A percentile compares a stretch with the other conserved stretches of the same genome.
Evolutionary conservation across 306 rosid genomes (phyloP).

Genomic region (Hippophae rhamnoides): DNA sequence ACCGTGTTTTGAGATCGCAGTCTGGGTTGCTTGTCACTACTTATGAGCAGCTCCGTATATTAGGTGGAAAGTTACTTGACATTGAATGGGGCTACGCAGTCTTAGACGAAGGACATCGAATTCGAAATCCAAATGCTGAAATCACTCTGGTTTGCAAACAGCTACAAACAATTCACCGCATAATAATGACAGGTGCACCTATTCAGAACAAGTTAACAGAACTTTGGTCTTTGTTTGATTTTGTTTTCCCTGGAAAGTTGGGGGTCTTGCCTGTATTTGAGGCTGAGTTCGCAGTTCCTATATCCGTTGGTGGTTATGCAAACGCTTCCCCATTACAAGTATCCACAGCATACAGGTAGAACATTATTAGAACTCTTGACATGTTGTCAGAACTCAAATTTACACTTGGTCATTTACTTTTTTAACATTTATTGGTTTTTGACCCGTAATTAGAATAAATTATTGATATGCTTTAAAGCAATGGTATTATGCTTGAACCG

Average conservation of each 20-base stretch:
- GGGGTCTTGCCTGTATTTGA: conserved; percentile 98
- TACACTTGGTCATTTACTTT: background rate
- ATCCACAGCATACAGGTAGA: conserved; percentile 90
- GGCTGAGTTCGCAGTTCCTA: conserved; percentile 96
- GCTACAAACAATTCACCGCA: conserved; percentile 87
- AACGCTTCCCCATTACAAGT: conserved; percentile 98
- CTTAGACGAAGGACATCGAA: conserved; percentile 91
- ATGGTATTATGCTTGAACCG: background rate
- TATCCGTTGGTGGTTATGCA: conserved; percentile 93
- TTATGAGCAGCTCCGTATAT: conserved; percentile 84
- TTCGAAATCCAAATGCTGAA: conserved; percentile 95
- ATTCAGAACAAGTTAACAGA: conserved; percentile 93
- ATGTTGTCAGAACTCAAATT: background rate
- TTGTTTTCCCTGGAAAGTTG: conserved; percentile 96
- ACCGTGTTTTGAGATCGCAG: conserved; percentile 57
- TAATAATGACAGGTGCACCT: conserved; percentile 97
- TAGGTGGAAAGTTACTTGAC: conserved; percentile 73
- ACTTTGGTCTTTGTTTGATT: conserved; percentile 97
- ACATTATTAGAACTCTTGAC: background rate
- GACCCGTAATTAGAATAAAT: background rate
- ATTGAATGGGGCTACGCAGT: conserved; percentile 93
- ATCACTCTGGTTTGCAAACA: conserved; percentile 84
- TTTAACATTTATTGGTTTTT: background rate
- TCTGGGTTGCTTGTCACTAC: conserved; percentile 90
- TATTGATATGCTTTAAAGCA: background rate